phyloP scores from a whole-genome alignment of 2,329 filamentous ascomycete genomes.

The Pestalotiopsis sp. region DNA sequence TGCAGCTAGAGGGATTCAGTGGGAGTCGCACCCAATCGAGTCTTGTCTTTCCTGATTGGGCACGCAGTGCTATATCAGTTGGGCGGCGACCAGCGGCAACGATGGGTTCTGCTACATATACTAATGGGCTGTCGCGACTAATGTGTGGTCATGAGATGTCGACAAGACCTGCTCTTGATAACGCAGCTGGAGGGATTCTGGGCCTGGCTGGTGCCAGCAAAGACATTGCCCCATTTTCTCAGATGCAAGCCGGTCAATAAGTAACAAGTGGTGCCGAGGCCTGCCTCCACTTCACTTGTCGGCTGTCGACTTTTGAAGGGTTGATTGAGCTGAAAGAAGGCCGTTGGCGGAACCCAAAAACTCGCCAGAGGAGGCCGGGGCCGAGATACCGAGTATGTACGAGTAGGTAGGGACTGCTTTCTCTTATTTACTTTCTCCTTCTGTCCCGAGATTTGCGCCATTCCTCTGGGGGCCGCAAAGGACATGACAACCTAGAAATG shows the following conservation, averaged over 20 bases:
- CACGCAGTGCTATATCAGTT: background rate
- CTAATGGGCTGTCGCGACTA: background rate
- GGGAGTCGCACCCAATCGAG: background rate
- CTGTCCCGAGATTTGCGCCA: background rate
- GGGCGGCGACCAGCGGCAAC: background rate
- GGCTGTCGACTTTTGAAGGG: background rate
- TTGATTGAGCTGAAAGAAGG: background rate
- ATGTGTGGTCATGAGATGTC: slow-evolving; percentile 2
- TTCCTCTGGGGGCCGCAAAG: background rate
- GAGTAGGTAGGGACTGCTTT: background rate
- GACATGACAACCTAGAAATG: background rate
- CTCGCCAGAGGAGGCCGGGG: background rate
- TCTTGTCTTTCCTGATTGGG: background rate
- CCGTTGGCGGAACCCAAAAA: background rate
- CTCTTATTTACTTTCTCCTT: background rate
- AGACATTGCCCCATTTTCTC: slow-evolving; percentile 1
- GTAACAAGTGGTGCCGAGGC: background rate
- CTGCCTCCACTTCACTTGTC: background rate
- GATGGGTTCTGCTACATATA: background rate
- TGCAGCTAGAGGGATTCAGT: background rate
- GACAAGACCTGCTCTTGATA: background rate
- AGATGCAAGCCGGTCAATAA: background rate
- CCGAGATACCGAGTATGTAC: background rate
- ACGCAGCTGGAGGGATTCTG: background rate
- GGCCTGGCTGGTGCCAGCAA: slow-evolving; percentile 11